These are phyloP conservation scores for Hypoxylon sp. DNA, from an alignment of 2,329 filamentous ascomycete species.

Conservation along the genomic window DNA sequence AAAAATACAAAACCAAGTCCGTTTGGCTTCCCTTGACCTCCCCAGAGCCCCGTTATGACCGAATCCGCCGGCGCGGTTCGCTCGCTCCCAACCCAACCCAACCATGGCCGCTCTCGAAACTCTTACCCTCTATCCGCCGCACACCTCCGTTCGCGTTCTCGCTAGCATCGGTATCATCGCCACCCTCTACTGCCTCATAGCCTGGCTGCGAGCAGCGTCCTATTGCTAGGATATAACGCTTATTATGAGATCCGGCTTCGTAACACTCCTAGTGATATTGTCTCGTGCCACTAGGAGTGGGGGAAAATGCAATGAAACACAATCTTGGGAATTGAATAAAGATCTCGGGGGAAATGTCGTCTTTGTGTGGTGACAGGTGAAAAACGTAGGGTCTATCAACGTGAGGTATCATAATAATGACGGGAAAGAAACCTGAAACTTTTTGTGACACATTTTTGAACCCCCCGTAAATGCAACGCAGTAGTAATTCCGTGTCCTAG, in stretches of 20 bases:
- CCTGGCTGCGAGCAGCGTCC: slow-evolving; percentile 8
- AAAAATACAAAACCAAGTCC: slow-evolving; percentile 41
- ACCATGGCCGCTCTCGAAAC: slow-evolving; percentile 15
- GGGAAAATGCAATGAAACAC: slow-evolving; percentile 44
- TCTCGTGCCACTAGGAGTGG: slow-evolving; percentile 31
- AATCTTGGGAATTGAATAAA: slow-evolving; percentile 41
- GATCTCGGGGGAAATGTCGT: slow-evolving; percentile 41
- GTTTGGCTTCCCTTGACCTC: slow-evolving; percentile 27
- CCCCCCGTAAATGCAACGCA: slow-evolving; percentile 59
- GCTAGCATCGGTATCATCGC: slow-evolving; percentile 14
- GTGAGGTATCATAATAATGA: slow-evolving; percentile 58
- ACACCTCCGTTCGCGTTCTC: slow-evolving; percentile 6
- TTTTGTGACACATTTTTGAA: slow-evolving; percentile 58
- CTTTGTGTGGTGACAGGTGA: slow-evolving; percentile 45
- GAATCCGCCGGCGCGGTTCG: slow-evolving; percentile 17
- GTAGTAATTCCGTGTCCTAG: slow-evolving; percentile 53
- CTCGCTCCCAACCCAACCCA: slow-evolving; percentile 17
- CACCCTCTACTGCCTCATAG: slow-evolving; percentile 9
- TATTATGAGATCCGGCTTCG: slow-evolving; percentile 31
- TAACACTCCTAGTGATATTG: slow-evolving; percentile 25
- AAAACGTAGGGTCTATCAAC: slow-evolving; percentile 49
- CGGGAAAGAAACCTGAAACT: slow-evolving; percentile 54
- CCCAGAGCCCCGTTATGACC: slow-evolving; percentile 16
- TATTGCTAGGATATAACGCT: slow-evolving; percentile 25
- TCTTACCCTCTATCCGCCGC: slow-evolving; percentile 15